Conservation (phyloP, 257 asterid genomes). For the Sherardia arvensis region DNA sequence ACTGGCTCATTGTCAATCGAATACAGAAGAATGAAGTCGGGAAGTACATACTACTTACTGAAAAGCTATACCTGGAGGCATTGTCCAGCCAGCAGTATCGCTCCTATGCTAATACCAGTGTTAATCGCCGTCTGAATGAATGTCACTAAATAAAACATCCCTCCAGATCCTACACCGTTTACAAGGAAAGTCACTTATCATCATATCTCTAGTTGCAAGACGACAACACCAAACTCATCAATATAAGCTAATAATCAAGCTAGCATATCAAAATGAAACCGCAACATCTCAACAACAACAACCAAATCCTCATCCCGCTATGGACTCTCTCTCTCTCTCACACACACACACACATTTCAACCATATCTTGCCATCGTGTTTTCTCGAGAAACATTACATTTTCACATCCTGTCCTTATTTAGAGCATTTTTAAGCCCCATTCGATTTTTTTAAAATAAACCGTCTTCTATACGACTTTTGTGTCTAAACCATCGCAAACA, state of each 20-base stretch:
- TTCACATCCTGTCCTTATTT: no score
- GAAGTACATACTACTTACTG: not conserved
- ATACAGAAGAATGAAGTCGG: not conserved
- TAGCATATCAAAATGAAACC: not conserved
- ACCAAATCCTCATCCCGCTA: no score
- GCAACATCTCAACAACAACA: not conserved
- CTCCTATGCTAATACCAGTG: conserved; percentile 81
- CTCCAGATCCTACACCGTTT: conserved; percentile 55
- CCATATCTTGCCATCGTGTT: not conserved
- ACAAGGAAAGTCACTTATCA: not conserved
- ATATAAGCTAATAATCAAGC: not conserved
- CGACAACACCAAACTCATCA: not conserved
- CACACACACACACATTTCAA: no score
- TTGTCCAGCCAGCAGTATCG: conserved; percentile 77
- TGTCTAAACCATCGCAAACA: no score
- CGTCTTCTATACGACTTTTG: no score
- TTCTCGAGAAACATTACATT: no score
- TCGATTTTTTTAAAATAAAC: not conserved
- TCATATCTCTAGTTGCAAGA: not conserved
- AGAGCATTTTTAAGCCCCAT: not conserved
- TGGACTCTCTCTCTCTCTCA: no score
- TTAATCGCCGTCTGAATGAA: conserved; percentile 87
- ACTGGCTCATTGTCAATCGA: not conserved
- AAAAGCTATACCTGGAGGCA: conserved; percentile 71
- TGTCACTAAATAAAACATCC: conserved; percentile 89